phyloP scores from a whole-genome alignment of 176 grass and related monocot genomes.

The Avena atlantica region DNA sequence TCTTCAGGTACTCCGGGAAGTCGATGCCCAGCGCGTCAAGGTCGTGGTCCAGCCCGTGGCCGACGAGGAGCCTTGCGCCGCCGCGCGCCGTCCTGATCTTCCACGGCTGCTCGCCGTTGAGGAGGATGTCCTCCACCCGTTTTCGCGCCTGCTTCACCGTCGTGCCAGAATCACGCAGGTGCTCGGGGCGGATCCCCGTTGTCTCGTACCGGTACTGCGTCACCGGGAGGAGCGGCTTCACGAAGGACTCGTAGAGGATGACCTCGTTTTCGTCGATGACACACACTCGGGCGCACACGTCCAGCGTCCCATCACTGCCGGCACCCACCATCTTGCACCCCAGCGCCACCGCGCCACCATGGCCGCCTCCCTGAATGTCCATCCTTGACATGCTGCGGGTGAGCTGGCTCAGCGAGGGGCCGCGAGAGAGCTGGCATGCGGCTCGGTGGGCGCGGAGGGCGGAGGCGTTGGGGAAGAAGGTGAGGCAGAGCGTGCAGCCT shows the following conservation, averaged over 20 bases:
- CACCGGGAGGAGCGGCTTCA: conserved; percentile 73
- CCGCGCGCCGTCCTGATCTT: too few relatives aligned
- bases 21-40: too few relatives aligned
- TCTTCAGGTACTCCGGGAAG: conserved; percentile 54
- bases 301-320: conserved; percentile 69
- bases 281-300: conserved; percentile 82
- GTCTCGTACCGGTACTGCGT: conserved; percentile 79
- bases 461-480: conserved; percentile 43
- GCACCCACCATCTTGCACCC: conserved; percentile 90
- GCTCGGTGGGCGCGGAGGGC: conserved; percentile 55
- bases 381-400: conserved; percentile 40
- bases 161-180: too few relatives aligned
- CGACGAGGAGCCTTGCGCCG: too few relatives aligned
- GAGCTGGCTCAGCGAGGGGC: not conserved
- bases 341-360: conserved; percentile 53
- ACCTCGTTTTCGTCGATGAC: conserved; percentile 64
- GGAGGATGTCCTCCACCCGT: too few relatives aligned
- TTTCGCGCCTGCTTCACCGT: too few relatives aligned
- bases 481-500: conserved; percentile 70
- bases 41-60: too few relatives aligned
- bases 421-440: conserved; percentile 35
- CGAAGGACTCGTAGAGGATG: conserved; percentile 54
- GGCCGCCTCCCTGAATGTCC: conserved; percentile 6
- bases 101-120: too few relatives aligned
- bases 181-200: too few relatives aligned